Conservation (phyloP, 352 stramenopile species). For the Plasmopara viticola region DNA sequence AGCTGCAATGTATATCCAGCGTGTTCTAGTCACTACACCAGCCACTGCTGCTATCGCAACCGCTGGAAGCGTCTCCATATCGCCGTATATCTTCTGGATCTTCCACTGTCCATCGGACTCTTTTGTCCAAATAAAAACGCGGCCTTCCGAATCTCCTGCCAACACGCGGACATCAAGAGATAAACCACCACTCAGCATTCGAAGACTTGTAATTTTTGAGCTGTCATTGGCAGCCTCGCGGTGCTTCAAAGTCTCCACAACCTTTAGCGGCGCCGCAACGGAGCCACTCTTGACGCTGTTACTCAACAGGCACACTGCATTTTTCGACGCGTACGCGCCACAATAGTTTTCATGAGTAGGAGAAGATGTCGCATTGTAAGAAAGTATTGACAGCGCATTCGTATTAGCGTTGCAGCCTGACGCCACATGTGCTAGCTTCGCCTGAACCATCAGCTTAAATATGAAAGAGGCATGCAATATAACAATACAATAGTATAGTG, state of each 20-base stretch:
- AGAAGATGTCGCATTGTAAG: constrained; percentile 5
- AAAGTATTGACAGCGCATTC: constrained; percentile 34
- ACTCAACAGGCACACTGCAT: constrained; percentile 40
- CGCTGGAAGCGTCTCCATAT: constrained; percentile 9
- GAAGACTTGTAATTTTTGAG: constrained; percentile 44
- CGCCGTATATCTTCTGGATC: constrained; percentile 12
- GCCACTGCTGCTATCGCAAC: constrained; percentile 37
- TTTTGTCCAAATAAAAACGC: constrained; percentile 49
- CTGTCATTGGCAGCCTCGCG: constrained; percentile 14
- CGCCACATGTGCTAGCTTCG: constrained; percentile 38
- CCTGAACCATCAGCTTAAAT: constrained; percentile 7
- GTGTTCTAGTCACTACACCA: constrained; percentile 22
- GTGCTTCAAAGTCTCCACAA: constrained; percentile 46
- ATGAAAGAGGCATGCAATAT: not conserved
- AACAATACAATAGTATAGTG: too few relatives aligned
- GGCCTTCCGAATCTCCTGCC: constrained; percentile 53
- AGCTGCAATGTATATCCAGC: constrained; percentile 33
- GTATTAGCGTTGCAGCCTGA: constrained; percentile 48
- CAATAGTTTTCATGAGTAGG: constrained; percentile 2
- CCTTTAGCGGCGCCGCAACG: constrained; percentile 11
- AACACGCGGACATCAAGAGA: constrained; percentile 24
- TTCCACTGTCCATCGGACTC: constrained; percentile 8
- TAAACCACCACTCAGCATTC: constrained; percentile 15
- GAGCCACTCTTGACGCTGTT: not conserved
- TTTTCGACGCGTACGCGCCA: constrained; percentile 42